phyloP scores from a whole-genome alignment of 495 filamentous ascomycete genomes.

The Trichoderma parareesei region DNA sequence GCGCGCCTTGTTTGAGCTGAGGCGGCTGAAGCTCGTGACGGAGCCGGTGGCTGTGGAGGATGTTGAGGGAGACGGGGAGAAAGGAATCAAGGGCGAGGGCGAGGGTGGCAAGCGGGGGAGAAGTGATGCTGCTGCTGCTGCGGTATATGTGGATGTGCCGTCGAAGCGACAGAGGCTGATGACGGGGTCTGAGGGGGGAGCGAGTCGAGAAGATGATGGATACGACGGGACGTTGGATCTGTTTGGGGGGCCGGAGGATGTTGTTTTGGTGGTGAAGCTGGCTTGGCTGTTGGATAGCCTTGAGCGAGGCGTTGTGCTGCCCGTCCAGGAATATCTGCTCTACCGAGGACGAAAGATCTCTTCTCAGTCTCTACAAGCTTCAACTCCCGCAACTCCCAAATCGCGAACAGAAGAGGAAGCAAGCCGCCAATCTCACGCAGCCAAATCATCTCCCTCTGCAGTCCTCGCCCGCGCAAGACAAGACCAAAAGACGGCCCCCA shows the following conservation, averaged over 20 bases:
- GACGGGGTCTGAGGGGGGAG: neutral
- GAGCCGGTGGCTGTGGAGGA: conserved; percentile 24
- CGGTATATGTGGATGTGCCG: neutral
- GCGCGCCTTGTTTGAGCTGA: conserved; percentile 70
- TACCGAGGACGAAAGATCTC: conserved; percentile 49
- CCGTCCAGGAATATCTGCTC: conserved; percentile 53
- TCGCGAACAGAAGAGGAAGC: conserved; percentile 23
- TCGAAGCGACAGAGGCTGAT: neutral
- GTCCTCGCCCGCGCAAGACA: neutral
- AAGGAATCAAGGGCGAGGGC: too few relatives aligned
- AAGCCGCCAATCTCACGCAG: conserved; percentile 24
- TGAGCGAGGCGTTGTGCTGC: conserved; percentile 41
- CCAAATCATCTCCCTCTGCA: conserved; percentile 15
- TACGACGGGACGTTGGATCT: neutral
- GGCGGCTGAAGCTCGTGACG: conserved; percentile 49
- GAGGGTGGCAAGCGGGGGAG: neutral
- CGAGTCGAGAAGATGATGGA: neutral
- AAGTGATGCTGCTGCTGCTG: neutral
- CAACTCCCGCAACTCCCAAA: conserved; percentile 15
- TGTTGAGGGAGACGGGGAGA: conserved; percentile 28
- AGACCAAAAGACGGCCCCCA: neutral
- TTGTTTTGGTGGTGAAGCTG: conserved; percentile 62
- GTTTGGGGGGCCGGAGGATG: conserved; percentile 14
- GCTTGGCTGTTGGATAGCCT: conserved; percentile 67
- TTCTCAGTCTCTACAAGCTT: conserved; percentile 14